Evolutionary conservation across 495 filamentous ascomycete species (phyloP).

Genomic region (Neurospora pannonica): DNA sequence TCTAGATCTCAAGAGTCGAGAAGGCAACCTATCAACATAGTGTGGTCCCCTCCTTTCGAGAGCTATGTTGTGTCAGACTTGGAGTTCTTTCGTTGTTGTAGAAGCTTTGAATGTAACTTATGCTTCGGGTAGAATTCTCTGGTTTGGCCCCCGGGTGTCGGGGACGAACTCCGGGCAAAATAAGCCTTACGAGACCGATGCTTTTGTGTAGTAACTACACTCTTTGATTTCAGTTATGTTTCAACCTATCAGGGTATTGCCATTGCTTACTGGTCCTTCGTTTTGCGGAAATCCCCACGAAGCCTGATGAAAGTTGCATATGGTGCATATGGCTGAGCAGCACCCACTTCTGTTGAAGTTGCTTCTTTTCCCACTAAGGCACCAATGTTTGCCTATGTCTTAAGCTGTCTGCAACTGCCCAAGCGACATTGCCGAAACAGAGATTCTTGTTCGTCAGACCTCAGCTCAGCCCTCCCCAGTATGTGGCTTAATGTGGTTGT

Average conservation of each 20-base stretch:
- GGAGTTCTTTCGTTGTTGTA: not conserved
- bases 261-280: not conserved
- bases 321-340: not conserved
- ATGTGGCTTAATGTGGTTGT: not conserved
- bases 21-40: not conserved
- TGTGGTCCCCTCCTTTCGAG: not conserved
- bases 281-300: not conserved
- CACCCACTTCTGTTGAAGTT: not conserved
- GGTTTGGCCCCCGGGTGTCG: not conserved
- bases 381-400: not conserved
- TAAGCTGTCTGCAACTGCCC: not conserved
- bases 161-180: not conserved
- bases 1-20: not conserved
- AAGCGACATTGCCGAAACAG: not conserved
- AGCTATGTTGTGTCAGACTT: not conserved
- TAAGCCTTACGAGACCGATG: not conserved
- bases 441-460: not conserved
- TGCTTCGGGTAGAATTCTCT: not conserved
- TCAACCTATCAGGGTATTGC: not conserved
- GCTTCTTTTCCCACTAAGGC: not conserved
- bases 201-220: not conserved
- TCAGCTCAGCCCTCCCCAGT: not conserved
- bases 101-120: not conserved
- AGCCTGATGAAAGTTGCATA: not conserved
- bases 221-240: not conserved